Evolutionary conservation across 2,329 filamentous ascomycete species (phyloP).

Genomic region (Pseudogymnoascus sp.): DNA sequence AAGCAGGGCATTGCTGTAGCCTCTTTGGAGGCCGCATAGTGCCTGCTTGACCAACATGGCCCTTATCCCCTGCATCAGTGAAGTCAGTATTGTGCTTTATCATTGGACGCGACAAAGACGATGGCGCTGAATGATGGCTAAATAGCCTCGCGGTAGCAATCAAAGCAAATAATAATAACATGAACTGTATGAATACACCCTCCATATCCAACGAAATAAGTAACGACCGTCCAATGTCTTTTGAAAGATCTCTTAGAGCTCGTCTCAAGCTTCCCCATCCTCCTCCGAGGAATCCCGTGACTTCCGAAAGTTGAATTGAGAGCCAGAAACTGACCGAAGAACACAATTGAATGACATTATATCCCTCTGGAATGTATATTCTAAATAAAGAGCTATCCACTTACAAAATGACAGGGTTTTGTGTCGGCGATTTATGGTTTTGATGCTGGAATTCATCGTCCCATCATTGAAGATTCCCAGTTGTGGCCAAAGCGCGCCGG

Average conservation of each 20-base stretch:
- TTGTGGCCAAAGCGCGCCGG: background rate
- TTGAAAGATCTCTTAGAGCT: background rate
- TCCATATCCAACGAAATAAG: background rate
- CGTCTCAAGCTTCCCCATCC: background rate
- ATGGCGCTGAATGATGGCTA: background rate
- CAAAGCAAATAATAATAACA: background rate
- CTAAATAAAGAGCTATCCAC: background rate
- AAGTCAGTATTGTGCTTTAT: background rate
- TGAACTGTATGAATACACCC: background rate
- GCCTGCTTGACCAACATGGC: constrained; percentile 6
- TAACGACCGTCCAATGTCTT: background rate
- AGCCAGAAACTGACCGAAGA: background rate
- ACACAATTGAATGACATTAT: background rate
- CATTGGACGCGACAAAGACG: background rate
- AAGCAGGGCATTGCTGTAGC: background rate
- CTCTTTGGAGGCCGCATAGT: background rate
- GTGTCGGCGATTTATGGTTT: background rate
- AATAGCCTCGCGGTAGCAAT: background rate
- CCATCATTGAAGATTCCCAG: background rate
- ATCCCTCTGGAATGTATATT: background rate
- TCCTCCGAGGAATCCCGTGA: background rate
- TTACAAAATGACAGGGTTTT: background rate
- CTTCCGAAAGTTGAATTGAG: background rate
- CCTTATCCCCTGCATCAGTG: background rate
- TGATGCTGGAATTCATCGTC: background rate